Evolutionary conservation across 192 early-diverging fungal genomes (phyloP), one percentile per base, ranked within the genome.

Genomic region (Coemansia sp.): DNA sequence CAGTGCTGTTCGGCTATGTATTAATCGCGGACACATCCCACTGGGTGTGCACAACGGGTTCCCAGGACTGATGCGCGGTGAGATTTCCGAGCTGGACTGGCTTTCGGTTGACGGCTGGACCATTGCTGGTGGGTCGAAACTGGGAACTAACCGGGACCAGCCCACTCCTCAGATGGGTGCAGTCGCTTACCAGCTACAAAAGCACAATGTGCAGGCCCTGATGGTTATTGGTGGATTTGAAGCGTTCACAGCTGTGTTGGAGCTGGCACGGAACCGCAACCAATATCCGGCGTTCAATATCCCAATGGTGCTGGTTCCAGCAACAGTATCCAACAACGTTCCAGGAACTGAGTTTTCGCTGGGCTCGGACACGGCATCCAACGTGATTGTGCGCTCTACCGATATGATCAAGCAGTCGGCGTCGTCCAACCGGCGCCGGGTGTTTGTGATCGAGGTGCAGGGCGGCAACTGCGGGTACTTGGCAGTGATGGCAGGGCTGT

Each of bases 201-300:
- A 94, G 61, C 82, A 88, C 78, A 81, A 86, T 62, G 89, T 98
- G 61, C 83, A 97, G 52, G 87, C 88, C n/a, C 72, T 98, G 56
- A 65, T 98, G 59, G 77, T 98, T n/a, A 79, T 98, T 42, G 96
- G 96, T 64, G 96, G 96, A 3, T 98, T 98, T 57, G 96, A 98
- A 69, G 96, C 89, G 4, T 96, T 85, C 72, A 89, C 88, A 18
- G 81, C 90, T 2, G 78, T 92, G 50, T 53, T 92, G 6, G 80
- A 84, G 41, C 72, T 98, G 63, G 81, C 85, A 53, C 70, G 82
- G 16, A 84, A 82, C 38, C 77, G 96, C 40, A n/a, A 55, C 5
- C 70, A 85, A 60, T 98, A 94, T 64, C 96, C 96, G 36, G 88
- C 91, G 2, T 88, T 98, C 69, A 86, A 88, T 61, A 96, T 98